Evolutionary conservation across 2,329 filamentous ascomycete genomes (phyloP).

Genomic region (Monosporascus sp.): DNA sequence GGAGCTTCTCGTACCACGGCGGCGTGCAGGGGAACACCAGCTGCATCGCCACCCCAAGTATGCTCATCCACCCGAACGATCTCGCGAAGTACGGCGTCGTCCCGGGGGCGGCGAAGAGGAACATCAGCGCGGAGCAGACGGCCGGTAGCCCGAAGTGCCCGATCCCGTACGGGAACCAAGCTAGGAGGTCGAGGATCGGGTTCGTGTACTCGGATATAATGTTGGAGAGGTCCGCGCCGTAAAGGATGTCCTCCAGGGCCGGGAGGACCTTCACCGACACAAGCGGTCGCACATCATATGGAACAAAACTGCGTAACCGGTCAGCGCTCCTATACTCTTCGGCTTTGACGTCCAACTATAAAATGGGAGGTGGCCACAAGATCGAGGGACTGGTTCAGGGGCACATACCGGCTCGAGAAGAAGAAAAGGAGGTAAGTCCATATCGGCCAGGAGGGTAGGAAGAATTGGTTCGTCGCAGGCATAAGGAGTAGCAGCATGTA

Average conservation of each 20-base stretch:
- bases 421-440: conserved; percentile 87
- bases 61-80: conserved; percentile 88
- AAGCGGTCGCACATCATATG: conserved; percentile 78
- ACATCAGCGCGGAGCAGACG: conserved; percentile 72
- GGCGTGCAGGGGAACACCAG: conserved; percentile 89
- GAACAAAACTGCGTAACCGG: conserved; percentile 66
- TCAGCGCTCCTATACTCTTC: background rate
- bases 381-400: conserved; percentile 10
- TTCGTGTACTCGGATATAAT: conserved; percentile 88
- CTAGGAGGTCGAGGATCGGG: conserved; percentile 76
- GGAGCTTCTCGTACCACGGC: conserved; percentile 93
- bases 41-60: conserved; percentile 81
- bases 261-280: conserved; percentile 96
- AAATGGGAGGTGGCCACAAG: background rate
- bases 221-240: conserved; percentile 92
- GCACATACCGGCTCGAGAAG: conserved; percentile 81
- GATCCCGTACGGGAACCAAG: conserved; percentile 90
- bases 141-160: conserved; percentile 84
- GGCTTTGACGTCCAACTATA: background rate
- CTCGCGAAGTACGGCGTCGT: conserved; percentile 79
- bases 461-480: conserved; percentile 84
- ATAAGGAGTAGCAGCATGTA: conserved; percentile 68
- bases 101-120: conserved; percentile 82
- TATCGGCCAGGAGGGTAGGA: conserved; percentile 79
- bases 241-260: conserved; percentile 91